Conservation (phyloP, 208 protist genomes). For the Leishmania turanica region DNA sequence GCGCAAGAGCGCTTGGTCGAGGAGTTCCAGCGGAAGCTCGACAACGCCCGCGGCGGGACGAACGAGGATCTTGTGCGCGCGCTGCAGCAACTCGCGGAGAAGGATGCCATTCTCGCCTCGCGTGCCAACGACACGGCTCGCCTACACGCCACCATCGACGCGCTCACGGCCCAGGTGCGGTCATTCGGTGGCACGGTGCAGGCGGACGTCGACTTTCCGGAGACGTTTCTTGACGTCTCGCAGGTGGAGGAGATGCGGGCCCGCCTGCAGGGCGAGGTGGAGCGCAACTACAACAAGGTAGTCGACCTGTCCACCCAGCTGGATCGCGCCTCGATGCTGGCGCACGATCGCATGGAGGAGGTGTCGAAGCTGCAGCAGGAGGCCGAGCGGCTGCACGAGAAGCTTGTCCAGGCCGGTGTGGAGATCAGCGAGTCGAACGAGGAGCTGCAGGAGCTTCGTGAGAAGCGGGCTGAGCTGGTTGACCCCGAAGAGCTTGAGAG, state of each 20-base stretch:
- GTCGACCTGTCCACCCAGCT: constrained; percentile 76
- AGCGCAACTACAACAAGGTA: constrained; percentile 65
- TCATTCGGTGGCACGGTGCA: constrained; percentile 43
- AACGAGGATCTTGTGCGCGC: constrained; percentile 80
- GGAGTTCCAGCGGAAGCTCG: constrained; percentile 87
- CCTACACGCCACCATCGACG: constrained; percentile 73
- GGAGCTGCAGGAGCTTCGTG: constrained; percentile 40
- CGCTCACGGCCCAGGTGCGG: constrained; percentile 63
- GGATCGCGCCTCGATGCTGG: constrained; percentile 62
- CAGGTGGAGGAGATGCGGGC: constrained; percentile 86
- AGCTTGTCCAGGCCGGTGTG: constrained; percentile 42
- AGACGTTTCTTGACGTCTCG: constrained; percentile 79
- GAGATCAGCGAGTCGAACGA: constrained; percentile 49
- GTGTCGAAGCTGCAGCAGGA: constrained; percentile 47
- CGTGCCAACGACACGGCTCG: constrained; percentile 83
- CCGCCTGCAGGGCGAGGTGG: constrained; percentile 55
- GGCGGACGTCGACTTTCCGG: constrained; percentile 47
- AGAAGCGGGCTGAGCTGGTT: constrained; percentile 54
- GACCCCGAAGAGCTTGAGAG: constrained; percentile 72
- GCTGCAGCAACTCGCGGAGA: constrained; percentile 75
- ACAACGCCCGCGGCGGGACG: constrained; percentile 66
- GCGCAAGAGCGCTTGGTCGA: constrained; percentile 79
- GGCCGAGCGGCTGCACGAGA: constrained; percentile 43
- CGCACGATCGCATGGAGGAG: constrained; percentile 59
- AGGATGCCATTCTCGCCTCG: constrained; percentile 78